Evolutionary conservation across 2,329 filamentous ascomycete species (phyloP), one percentile per base, ranked within the genome.

Genomic region (Pseudocercospora vitis): DNA sequence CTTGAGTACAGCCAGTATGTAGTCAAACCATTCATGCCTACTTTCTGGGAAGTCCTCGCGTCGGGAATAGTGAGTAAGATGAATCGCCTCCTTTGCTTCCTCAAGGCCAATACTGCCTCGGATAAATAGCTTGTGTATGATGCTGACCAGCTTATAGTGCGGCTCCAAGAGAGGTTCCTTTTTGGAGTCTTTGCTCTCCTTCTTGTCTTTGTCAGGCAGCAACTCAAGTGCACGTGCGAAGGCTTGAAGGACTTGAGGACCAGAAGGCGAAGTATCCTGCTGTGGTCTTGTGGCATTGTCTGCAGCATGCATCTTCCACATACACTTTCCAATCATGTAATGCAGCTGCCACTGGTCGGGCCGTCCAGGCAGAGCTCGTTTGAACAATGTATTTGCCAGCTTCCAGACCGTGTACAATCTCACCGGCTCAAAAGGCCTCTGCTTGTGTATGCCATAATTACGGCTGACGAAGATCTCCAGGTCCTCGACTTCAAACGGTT

Each of bases 61-160:
- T 24, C 76, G 74, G 35, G 82, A 76, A 68, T 81, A 86, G 2
- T 75, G 75, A 1, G 80, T 83, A 14, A 77, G 72, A 19, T 75
- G 63, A 11, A 86, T 70, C 3, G 78, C 73, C 48, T 80, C 74
- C 42, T 72, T 73, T 26, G 75, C 81, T 53, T 79, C 73, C 12
- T 70, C 61, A 8, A 77, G 68, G 66, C 66, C 50, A 48, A 65
- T 59, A 69, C 8, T 73, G 68, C 47, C 71, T 71, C 70, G 68
- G 24, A 76, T 76, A 12, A 95, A 87, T 19, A 96, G 79, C 70
- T 96, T 96, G 73, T 95, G 85, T 5, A 91, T 74, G 18, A 94
- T 76, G 2, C 88, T 87, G 29, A 94, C 81, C 16, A 96, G 85
- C 73, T 95, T 96, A 77, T 95, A 96, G 68, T 96, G 91, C 3